Percentiles rank a stretch among this genome's conserved stretches.
These are phyloP conservation scores for Diaporthe citri DNA, from an alignment of 2,329 filamentous ascomycete genomes.

Conservation along the genomic window DNA sequence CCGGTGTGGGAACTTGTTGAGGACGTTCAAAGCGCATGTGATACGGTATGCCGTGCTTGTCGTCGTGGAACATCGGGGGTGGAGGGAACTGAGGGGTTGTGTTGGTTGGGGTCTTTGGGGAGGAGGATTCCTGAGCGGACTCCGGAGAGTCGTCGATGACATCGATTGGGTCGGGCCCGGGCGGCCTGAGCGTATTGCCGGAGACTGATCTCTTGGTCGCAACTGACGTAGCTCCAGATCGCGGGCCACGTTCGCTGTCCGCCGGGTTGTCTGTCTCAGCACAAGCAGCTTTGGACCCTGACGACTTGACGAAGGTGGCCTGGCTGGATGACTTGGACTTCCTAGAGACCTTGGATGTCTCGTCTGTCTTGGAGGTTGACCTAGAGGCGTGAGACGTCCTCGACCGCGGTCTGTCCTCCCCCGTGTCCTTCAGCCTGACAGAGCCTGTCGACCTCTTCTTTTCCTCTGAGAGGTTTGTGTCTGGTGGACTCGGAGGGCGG, in stretches of 20 bases:
- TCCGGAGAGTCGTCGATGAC: slow-evolving; percentile 64
- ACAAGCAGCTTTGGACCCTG: slow-evolving; percentile 43
- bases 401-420: slow-evolving; percentile 51
- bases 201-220: slow-evolving; percentile 55
- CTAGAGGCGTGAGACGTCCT: slow-evolving; percentile 53
- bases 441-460: slow-evolving; percentile 53
- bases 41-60: slow-evolving; percentile 53
- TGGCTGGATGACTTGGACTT: slow-evolving; percentile 71
- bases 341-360: slow-evolving; percentile 64
- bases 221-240: slow-evolving; percentile 27
- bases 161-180: slow-evolving; percentile 53
- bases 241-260: slow-evolving; percentile 33
- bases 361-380: slow-evolving; percentile 59
- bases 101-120: slow-evolving; percentile 72
- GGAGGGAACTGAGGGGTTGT: slow-evolving; percentile 62
- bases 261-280: slow-evolving; percentile 42
- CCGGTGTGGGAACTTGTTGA: slow-evolving; percentile 54
- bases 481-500: slow-evolving; percentile 73
- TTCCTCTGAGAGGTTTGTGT: slow-evolving; percentile 69
- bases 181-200: slow-evolving; percentile 42
- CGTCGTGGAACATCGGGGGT: slow-evolving; percentile 55
- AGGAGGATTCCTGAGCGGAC: slow-evolving; percentile 63
- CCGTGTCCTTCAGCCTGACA: slow-evolving; percentile 48
- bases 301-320: slow-evolving; percentile 63
- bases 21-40: slow-evolving; percentile 53